Conservation (phyloP, 2,329 filamentous ascomycete genomes). For the Colletotrichum sp. region DNA sequence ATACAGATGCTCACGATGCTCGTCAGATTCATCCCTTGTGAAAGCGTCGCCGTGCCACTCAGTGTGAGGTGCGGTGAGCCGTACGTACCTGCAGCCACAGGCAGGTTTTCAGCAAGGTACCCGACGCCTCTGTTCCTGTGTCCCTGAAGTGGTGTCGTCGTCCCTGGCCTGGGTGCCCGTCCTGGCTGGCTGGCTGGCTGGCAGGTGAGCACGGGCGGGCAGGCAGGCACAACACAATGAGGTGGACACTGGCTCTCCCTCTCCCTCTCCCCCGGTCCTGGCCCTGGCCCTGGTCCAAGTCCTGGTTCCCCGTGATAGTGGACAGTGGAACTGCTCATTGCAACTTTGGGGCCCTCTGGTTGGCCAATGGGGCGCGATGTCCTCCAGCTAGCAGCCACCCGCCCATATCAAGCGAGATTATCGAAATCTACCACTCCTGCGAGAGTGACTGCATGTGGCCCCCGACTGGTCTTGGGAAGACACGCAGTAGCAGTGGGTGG, state of each 20-base stretch:
- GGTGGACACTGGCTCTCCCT: not conserved
- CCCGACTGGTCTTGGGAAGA: not conserved
- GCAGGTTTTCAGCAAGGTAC: not conserved
- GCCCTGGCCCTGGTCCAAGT: not conserved
- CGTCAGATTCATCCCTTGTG: not conserved
- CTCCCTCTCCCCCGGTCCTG: not conserved
- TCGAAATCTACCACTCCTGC: slow-evolving; percentile 22
- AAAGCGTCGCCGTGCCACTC: not conserved
- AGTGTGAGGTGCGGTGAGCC: not conserved
- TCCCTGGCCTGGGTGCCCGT: not conserved
- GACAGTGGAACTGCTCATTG: slow-evolving; percentile 13
- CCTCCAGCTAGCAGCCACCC: slow-evolving; percentile 18
- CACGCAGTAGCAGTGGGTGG: not conserved
- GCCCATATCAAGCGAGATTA: slow-evolving; percentile 29
- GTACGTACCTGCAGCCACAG: not conserved
- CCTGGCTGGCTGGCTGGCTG: not conserved
- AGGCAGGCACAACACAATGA: not conserved
- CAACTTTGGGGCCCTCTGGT: not conserved
- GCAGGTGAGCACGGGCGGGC: not conserved
- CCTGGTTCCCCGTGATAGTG: slow-evolving; percentile 15
- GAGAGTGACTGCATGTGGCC: slow-evolving; percentile 1
- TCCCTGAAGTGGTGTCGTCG: not conserved
- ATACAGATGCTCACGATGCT: not conserved
- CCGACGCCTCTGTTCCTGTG: not conserved
- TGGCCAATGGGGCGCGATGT: slow-evolving; percentile 8